Conservation (phyloP, 2,329 filamentous ascomycete genomes). For the Diplocarpon mali region DNA sequence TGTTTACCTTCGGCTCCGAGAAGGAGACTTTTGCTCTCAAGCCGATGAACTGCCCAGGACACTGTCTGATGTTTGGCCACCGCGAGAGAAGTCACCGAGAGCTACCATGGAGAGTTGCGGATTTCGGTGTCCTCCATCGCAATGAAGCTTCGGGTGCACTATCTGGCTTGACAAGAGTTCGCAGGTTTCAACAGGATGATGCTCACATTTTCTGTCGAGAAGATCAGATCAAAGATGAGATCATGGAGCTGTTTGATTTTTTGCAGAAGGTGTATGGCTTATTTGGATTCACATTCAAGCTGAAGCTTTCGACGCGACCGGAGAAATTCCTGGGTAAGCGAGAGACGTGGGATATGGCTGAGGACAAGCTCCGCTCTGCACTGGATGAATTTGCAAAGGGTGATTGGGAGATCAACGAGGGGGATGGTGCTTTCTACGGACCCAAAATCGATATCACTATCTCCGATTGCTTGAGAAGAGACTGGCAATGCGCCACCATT, state of each 20-base stretch:
- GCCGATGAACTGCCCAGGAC: constrained; percentile 97
- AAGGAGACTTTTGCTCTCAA: constrained; percentile 81
- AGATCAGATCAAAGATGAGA: constrained; percentile 64
- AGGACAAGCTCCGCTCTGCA: constrained; percentile 67
- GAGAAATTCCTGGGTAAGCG: constrained; percentile 84
- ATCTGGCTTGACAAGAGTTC: constrained; percentile 80
- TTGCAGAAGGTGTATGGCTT: constrained; percentile 68
- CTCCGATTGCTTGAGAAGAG: constrained; percentile 72
- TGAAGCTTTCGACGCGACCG: constrained; percentile 83
- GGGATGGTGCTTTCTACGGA: constrained; percentile 95
- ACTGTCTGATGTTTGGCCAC: constrained; percentile 79
- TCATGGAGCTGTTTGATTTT: constrained; percentile 80
- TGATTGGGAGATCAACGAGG: constrained; percentile 84
- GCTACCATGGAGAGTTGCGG: constrained; percentile 82
- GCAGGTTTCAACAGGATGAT: constrained; percentile 93
- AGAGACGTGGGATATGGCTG: constrained; percentile 81
- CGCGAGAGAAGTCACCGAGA: constrained; percentile 80
- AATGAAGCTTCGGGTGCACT: constrained; percentile 93
- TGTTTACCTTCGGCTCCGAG: constrained; percentile 78
- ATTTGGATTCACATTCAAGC: constrained; percentile 81
- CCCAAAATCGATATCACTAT: constrained; percentile 98
- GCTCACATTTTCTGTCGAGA: constrained; percentile 90
- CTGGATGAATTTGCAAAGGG: constrained; percentile 62
- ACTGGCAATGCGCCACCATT: constrained; percentile 86
- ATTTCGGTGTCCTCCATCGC: constrained; percentile 90